phyloP scores from a whole-genome alignment of 192 early-diverging fungal species.

The Podila epicladia region DNA sequence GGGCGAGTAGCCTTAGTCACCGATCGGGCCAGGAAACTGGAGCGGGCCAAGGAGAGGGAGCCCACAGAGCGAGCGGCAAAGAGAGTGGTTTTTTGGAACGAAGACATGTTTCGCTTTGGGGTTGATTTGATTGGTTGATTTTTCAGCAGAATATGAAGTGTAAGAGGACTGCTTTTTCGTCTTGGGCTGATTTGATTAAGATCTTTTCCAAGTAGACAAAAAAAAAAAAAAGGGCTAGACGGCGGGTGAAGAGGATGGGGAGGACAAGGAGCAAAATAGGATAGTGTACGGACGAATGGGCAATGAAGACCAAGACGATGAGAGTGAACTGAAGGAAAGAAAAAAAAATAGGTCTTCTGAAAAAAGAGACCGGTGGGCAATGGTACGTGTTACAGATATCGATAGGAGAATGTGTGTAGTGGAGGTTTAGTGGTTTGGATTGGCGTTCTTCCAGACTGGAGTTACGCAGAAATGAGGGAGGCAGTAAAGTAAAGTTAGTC shows the following conservation, averaged over 20 bases:
- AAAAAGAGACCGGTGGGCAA: neutral
- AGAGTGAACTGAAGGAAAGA: neutral
- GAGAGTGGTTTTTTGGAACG: constrained; percentile 20
- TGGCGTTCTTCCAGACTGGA: constrained; percentile 52
- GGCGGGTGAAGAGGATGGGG: neutral
- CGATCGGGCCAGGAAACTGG: neutral
- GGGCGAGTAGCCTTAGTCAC: neutral
- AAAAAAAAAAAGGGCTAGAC: neutral
- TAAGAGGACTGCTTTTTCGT: constrained; percentile 1
- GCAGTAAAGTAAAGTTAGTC: neutral
- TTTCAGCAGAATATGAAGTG: neutral
- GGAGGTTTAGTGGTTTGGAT: constrained; percentile 29
- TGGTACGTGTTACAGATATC: neutral
- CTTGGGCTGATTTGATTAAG: neutral
- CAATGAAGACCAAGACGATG: neutral
- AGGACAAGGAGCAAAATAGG: neutral
- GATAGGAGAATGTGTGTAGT: constrained; percentile 44
- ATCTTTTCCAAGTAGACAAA: neutral
- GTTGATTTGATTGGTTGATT: constrained; percentile 21
- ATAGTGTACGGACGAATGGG: neutral
- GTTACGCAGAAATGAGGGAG: neutral
- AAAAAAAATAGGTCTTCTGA: constrained; percentile 2
- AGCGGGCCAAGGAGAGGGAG: constrained; percentile 9
- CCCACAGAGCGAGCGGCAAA: constrained; percentile 15
- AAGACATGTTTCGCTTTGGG: constrained; percentile 26